Percentiles rank a stretch among this genome's conserved stretches.
These are phyloP conservation scores for Tetrahymena thermophila DNA, from an alignment of 73 alveolate genomes.

Conservation along the genomic window DNA sequence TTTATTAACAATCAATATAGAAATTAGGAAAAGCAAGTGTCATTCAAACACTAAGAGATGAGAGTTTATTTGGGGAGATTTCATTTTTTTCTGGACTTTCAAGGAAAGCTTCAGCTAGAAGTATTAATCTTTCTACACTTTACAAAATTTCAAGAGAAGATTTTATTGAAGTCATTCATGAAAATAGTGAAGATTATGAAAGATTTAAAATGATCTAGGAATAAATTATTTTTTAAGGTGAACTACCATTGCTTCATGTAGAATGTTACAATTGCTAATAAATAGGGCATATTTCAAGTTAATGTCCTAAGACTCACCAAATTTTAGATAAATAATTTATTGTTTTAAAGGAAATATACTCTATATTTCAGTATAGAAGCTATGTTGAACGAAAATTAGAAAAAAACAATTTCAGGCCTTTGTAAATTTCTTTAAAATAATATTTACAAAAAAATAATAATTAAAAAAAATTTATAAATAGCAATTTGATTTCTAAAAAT, in stretches of 20 bases:
- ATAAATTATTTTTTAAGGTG: background rate
- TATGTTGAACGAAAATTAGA: background rate
- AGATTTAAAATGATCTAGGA: background rate
- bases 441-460: background rate
- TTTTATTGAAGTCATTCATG: background rate
- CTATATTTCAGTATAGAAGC: background rate
- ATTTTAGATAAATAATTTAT: background rate
- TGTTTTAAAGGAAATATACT: background rate
- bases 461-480: background rate
- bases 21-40: background rate
- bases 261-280: background rate
- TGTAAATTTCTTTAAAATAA: background rate
- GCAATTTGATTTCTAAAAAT: background rate
- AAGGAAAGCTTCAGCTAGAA: slow-evolving; percentile 28
- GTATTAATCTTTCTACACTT: background rate
- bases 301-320: background rate
- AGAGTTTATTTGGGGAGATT: slow-evolving; percentile 13
- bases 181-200: background rate
- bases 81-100: slow-evolving; percentile 20
- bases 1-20: background rate
- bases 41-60: background rate
- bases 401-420: background rate
- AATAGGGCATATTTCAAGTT: background rate
- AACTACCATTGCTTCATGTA: background rate
- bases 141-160: background rate